Evolutionary conservation across 2,329 filamentous ascomycete genomes (phyloP), one percentile per base, ranked within the genome.

Genomic region (Paecilomyces fulvus): DNA sequence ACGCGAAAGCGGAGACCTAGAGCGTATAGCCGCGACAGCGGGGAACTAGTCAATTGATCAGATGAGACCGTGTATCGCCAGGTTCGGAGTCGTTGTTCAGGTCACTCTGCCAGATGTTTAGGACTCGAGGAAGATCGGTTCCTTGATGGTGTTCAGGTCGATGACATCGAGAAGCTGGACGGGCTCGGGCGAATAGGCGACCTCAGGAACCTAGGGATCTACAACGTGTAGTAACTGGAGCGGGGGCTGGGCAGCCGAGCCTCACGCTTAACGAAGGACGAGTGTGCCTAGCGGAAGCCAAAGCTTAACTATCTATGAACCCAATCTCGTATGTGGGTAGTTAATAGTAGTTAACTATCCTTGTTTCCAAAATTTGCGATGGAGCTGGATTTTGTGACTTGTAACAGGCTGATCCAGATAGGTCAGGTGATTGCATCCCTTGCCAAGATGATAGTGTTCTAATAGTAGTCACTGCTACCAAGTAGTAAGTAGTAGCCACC

Each of bases 1-100:
- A 51, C 20, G 51, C 30, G 55, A 55, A 54, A 52, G 51, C 37
- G 52, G 53, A 49, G 56, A 55, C n/a, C 17, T 9, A 8, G 37
- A 43, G 37, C 37, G 55, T 30, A 56, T 17, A 30, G 25, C 4
- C 21, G 31, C 14, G 14, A 56, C 20, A 51, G 17, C 56, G 54
- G 33, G 51, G 46, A 14, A 17, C 37, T 43, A 43, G 37, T 43
- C n/a, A 43, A 20, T 43, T 43, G 3, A 17, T 17, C 14, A 17
- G 37, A 5, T 17, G 37, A 43, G 37, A 17, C 14, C 37, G 37
- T 43, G 37, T 43, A 20, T 43, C 37, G 37, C 37, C n/a, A 17
- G 37, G 4, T 6, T 3, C 14, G 37, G 37, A n/a, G 37, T 43
- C 6, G 37, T 43, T 20, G 37, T 43, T n/a, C 37, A 17, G n/a